Percentiles rank a stretch among this genome's conserved stretches.
Conservation (phyloP, 2,329 filamentous ascomycete species). For the Amylocarpus encephaloides region DNA sequence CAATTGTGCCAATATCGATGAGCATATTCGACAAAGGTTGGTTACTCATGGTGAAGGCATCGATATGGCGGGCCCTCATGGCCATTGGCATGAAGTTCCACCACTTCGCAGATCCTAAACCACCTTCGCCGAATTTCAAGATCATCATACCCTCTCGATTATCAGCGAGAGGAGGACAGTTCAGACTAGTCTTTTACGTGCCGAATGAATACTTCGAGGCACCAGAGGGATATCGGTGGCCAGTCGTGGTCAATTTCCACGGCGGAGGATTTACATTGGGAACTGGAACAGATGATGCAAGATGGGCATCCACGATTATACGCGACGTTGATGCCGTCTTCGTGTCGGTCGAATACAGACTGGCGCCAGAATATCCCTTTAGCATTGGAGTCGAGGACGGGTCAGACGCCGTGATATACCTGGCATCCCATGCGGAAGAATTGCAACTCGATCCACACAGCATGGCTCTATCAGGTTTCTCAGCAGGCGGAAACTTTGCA, state of each 20-base stretch:
- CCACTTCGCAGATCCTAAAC: constrained; percentile 28
- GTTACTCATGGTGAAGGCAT: constrained; percentile 28
- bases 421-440: constrained; percentile 49
- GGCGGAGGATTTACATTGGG: constrained; percentile 63
- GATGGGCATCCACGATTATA: constrained; percentile 51
- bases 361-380: constrained; percentile 59
- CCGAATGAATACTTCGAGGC: constrained; percentile 34
- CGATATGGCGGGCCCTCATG: constrained; percentile 31
- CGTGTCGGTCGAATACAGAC: constrained; percentile 61
- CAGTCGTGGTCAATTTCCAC: constrained; percentile 60
- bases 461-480: constrained; percentile 58
- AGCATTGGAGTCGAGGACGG: constrained; percentile 60
- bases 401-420: constrained; percentile 56
- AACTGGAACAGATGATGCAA: constrained; percentile 54
- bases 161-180: constrained; percentile 25
- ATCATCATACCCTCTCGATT: constrained; percentile 29
- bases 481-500: constrained; percentile 40
- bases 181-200: constrained; percentile 39
- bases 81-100: constrained; percentile 32
- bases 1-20: constrained; percentile 11
- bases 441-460: constrained; percentile 50
- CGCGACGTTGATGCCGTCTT: constrained; percentile 49
- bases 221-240: constrained; percentile 29
- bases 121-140: constrained; percentile 28
- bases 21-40: constrained; percentile 14